These are phyloP conservation scores for Juglanconis sp. DNA, from an alignment of 2,329 filamentous ascomycete species.

Conservation along the genomic window DNA sequence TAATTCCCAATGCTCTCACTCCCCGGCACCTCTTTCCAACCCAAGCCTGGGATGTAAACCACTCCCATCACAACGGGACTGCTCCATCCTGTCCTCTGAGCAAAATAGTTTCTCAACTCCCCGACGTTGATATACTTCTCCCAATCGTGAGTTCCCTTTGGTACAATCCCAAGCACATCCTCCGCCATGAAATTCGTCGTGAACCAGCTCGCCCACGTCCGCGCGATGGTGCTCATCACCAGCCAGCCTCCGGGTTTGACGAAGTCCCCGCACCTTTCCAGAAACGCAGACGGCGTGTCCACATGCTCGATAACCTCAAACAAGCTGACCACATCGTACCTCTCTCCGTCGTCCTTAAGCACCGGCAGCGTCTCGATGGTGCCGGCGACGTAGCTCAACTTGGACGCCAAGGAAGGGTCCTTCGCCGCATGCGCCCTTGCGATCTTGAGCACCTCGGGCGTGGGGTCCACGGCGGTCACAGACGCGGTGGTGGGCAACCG, in stretches of 20 bases:
- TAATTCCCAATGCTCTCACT: conserved; percentile 92
- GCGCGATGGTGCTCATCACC: conserved; percentile 85
- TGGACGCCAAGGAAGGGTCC: conserved; percentile 64
- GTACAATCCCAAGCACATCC: conserved; percentile 82
- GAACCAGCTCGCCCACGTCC: conserved; percentile 84
- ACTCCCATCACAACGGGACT: conserved; percentile 69
- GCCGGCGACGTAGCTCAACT: conserved; percentile 71
- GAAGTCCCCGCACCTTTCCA: conserved; percentile 68
- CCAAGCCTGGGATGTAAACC: conserved; percentile 83
- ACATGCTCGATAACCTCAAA: conserved; percentile 98
- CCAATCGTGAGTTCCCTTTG: conserved; percentile 94
- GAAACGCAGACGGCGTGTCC: conserved; percentile 68
- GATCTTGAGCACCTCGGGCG: conserved; percentile 68
- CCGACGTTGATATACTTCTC: conserved; percentile 87
- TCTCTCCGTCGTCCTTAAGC: conserved; percentile 35
- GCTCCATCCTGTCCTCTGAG: conserved; percentile 55
- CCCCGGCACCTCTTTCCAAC: conserved; percentile 79
- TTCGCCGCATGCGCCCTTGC: conserved; percentile 71
- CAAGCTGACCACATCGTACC: conserved; percentile 77
- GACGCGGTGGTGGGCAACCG: conserved; percentile 59
- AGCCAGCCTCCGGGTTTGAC: conserved; percentile 92
- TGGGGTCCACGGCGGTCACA: conserved; percentile 78
- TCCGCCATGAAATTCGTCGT: conserved; percentile 92
- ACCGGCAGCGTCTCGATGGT: conserved; percentile 68
- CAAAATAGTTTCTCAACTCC: conserved; percentile 63